Base-by-base conservation (phyloP, 2,329 filamentous ascomycete species). In the Arthrobotrys pseudoclavata region DNA sequence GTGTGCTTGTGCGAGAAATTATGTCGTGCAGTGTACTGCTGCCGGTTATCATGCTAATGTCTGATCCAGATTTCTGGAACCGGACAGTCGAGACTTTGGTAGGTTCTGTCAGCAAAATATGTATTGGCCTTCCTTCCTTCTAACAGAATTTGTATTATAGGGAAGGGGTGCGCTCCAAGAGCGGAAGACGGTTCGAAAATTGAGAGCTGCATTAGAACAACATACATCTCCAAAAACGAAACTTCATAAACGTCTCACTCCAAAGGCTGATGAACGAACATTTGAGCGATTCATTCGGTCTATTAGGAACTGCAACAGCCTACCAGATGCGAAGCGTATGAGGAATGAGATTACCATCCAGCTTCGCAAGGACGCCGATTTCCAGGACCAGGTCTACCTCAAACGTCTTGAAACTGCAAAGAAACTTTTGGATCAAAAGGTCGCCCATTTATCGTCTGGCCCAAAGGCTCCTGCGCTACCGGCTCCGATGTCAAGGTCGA, bases 61-160 rank as follows among this genome's bases (percentile, higher is more conserved):
- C 92, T 4, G 95, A 99, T 81, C 94, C 96, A 0, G 96, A 99
- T 85, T 97, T 92, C 7, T 99, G 95, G 95, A 98, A 99, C 82
- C 94, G 97, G 83, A 84, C 97, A 76, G 93, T 98, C 87, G 95
- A 98, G 84, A 94, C 91, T 69, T 93, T 91, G 84, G 90, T 84
- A 80, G 82, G 84, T 78, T 80, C 48, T 20, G 18, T n/a, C 6
- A 29, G 13, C 2, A 13, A 24, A 20, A 4, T 47, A 26, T 55
- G n/a, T 7, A 13, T 40, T 40, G 2, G 5, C 18, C 29, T 22
- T 1, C 20, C 10, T 45, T 20, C 26, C 13, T 15, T 24, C 22
- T 60, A 26, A 40, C 20, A 42, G 48, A 12, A 57, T 52, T 37
- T 45, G 48, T 60, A 10, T 34, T 53, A 31, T 55, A 91, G 84